Base-by-base conservation (phyloP, 768 basidiomycete genomes). In the Arthromyces matolae region DNA sequence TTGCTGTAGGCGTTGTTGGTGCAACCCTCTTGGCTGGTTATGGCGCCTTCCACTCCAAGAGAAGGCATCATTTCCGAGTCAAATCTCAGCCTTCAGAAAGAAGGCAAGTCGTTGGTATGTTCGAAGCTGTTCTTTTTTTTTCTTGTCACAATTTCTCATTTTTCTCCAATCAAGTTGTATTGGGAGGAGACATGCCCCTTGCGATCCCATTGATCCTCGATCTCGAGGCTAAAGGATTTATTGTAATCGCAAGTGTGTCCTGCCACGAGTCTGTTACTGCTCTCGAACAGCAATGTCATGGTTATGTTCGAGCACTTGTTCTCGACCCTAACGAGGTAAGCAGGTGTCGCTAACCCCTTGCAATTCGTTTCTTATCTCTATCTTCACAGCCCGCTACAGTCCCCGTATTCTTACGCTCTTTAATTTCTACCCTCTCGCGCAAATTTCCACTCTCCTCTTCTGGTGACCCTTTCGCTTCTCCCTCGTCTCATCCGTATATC, bases 271-370 rank as follows among this genome's bases (percentile, higher is more conserved):
- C 79, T n/a, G 81, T 80, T 28, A 71, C 77, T 13, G 68, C 66
- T 13, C 67, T 93, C 36, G 90, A 94, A 63, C 71, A 69, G 28
- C 69, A 71, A 51, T 78, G 81, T 20, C 73, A 83, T 53, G 93
- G 93, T 22, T 92, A 80, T 64, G 79, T 92, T 47, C 83, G 84
- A 42, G 90, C 85, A 0, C 77, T 93, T 47, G 82, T 93, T 24
- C 77, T 93, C 32, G 84, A 93, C 65, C 84, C 90, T 0, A 72
- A 71, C 43, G 84, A 91, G 75, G 91, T 86, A 59, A 34, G n/a
- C n/a, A n/a, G n/a, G 74, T 48, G 37, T 42, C 53, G 23, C 24
- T 20, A 33, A 9, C 8, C 45, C 9, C 23, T 5, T 43, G 28
- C 25, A 22, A 9, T 2, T 34, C 24, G 36, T 37, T 25, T 14